Conservation (phyloP, 2,329 filamentous ascomycete genomes). For the Aspergillus pseudotamarii region DNA sequence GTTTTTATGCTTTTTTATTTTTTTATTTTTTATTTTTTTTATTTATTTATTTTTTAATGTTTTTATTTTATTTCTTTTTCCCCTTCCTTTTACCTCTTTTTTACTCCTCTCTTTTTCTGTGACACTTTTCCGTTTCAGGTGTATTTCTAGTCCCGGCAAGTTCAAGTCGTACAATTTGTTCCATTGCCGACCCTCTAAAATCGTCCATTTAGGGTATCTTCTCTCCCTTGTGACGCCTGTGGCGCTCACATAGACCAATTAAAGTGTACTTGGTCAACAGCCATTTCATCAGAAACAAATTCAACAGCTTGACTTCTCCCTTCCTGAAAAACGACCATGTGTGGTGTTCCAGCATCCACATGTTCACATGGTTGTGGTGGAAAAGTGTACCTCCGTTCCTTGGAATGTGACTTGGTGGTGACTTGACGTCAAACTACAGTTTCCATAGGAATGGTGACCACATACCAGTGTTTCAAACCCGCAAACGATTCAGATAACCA, state of each 20-base stretch:
- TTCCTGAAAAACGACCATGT: neutral
- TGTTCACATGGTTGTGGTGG: neutral
- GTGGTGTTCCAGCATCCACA: neutral
- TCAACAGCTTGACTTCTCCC: neutral
- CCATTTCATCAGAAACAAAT: neutral
- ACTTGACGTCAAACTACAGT: constrained; percentile 1
- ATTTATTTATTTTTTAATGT: neutral
- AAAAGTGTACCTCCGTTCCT: neutral
- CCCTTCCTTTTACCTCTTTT: neutral
- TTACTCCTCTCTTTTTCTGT: constrained; percentile 1
- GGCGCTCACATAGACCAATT: constrained; percentile 1
- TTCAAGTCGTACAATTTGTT: neutral
- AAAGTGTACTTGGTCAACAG: neutral
- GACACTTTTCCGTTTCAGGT: constrained; percentile 20
- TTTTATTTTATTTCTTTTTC: neutral
- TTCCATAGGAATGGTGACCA: constrained; percentile 7
- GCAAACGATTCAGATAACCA: neutral
- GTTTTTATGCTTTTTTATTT: neutral
- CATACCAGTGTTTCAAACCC: constrained; percentile 12
- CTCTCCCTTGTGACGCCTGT: constrained; percentile 4
- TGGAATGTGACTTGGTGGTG: constrained; percentile 5
- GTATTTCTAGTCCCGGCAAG: neutral
- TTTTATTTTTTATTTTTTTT: neutral
- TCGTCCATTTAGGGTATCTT: neutral
- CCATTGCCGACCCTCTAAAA: constrained; percentile 1